These are phyloP conservation scores for Pisolithus orientalis DNA, from an alignment of 768 basidiomycete species.

Conservation along the genomic window DNA sequence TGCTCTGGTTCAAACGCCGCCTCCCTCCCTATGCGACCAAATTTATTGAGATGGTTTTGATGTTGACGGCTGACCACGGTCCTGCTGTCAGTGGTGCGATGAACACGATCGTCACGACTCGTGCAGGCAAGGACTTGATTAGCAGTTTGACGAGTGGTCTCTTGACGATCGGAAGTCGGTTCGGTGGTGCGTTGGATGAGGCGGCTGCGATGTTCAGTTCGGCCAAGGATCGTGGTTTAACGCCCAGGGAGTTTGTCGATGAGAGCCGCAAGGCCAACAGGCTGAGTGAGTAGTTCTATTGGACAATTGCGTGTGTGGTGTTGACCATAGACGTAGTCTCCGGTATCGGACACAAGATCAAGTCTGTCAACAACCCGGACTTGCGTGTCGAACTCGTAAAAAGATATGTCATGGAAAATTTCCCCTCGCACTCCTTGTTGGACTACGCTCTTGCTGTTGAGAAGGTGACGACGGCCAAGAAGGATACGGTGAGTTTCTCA, in stretches of 20 bases:
- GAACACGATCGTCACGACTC: slow-evolving; percentile 99
- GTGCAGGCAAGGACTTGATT: slow-evolving; percentile 98
- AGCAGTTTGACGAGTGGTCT: slow-evolving; percentile 94
- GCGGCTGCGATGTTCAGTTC: slow-evolving; percentile 93
- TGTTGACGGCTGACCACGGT: slow-evolving; percentile 98
- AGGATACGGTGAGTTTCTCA: slow-evolving; percentile 64
- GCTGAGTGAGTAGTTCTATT: slow-evolving; percentile 54
- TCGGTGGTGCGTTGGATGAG: slow-evolving; percentile 98
- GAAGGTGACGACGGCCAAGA: slow-evolving; percentile 96
- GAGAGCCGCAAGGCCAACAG: slow-evolving; percentile 89
- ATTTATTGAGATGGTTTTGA: slow-evolving; percentile 99
- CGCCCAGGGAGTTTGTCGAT: slow-evolving; percentile 98
- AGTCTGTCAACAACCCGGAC: slow-evolving; percentile 95
- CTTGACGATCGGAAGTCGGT: slow-evolving; percentile 95
- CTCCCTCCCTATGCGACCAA: slow-evolving; percentile 92
- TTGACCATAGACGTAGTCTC: slow-evolving; percentile 47
- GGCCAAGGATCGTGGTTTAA: slow-evolving; percentile 86
- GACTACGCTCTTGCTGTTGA: slow-evolving; percentile 96
- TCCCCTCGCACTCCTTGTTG: slow-evolving; percentile 89
- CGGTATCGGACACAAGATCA: slow-evolving; percentile 99
- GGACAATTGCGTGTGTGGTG: slow-evolving; percentile 4
- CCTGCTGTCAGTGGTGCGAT: slow-evolving; percentile 98
- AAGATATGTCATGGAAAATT: slow-evolving; percentile 92
- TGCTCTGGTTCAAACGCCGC: slow-evolving; percentile 97
- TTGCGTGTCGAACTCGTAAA: slow-evolving; percentile 90